Evolutionary conservation across 2,329 filamentous ascomycete species (phyloP), one percentile per base, ranked within the genome.

Genomic region (Diaporthe sp.): DNA sequence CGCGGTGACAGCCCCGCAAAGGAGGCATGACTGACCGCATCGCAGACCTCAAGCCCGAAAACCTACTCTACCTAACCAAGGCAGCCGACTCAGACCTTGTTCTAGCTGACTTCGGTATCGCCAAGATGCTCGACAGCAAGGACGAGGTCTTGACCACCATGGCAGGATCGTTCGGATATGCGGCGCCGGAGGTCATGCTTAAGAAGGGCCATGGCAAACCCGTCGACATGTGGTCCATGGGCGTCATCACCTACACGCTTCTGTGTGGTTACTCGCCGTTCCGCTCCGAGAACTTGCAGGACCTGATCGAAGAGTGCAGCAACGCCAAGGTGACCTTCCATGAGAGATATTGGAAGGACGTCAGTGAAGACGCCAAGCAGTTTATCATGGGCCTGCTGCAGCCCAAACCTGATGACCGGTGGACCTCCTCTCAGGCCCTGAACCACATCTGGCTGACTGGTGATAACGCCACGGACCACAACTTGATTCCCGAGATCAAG

Each of bases 211-310:
- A 99, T 84, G 97, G 97, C 83, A 99, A 98, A 86, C 95, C 97
- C 6, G 97, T 98, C 47, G 97, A 99, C 83, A 98, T 99, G 95
- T 99, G 97, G 97, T 98, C 97, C 4, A 90, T 99, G 86, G 97
- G 97, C 77, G 97, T 99, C 81, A 99, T 99, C 82, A 98, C 97
- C 57, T 99, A 99, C 86, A 99, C 97, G 22, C 90, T 99, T 39
- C 94, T 99, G 71, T 99, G 97, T 83, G 97, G 97, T 80, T 99
- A 99, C 88, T 98, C 96, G 60, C 97, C 97, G 28, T 99, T 99
- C 91, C 93, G 97, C 79, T 97, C 95, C 77, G 97, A 99, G 87
- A 98, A 94, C 81, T 89, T 99, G 67, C 91, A 94, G 79, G 97
- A 98, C 81, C 89, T 99, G 79, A 97, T 99, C 79, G 95, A 98